phyloP scores from a whole-genome alignment of 2,329 filamentous ascomycete species.

The Penicillium glabrum region DNA sequence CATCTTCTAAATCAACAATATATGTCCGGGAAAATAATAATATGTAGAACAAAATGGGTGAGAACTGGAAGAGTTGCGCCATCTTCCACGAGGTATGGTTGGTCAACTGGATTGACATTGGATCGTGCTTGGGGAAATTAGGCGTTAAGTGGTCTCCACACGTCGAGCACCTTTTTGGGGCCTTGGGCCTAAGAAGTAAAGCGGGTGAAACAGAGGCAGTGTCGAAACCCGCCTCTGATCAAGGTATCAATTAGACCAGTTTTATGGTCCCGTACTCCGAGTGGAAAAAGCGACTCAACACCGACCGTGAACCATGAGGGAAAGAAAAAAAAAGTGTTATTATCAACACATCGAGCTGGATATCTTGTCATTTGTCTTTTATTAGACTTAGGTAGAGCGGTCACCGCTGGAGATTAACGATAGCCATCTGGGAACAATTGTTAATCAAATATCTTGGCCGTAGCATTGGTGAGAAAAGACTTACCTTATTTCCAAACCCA shows the following conservation, averaged over 20 bases:
- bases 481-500: conserved; percentile 51
- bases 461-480: conserved; percentile 5
- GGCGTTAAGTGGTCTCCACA: neutral
- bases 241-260: neutral
- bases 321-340: neutral
- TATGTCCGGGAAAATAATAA: conserved; percentile 23
- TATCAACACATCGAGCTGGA: neutral
- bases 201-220: neutral
- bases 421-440: conserved; percentile 32
- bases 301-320: neutral
- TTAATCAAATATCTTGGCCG: neutral
- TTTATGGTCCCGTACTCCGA: neutral
- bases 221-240: neutral
- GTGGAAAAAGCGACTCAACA: neutral
- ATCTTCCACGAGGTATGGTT: conserved; percentile 1
- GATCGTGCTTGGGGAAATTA: neutral
- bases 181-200: neutral
- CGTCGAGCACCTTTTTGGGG: neutral
- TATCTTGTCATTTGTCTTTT: neutral
- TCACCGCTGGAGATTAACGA: conserved; percentile 43
- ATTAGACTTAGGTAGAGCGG: neutral
- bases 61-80: conserved; percentile 3
- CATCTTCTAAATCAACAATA: conserved; percentile 32
- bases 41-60: conserved; percentile 18
- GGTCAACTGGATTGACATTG: neutral